Evolutionary conservation across 2,329 filamentous ascomycete species (phyloP).

Genomic region (Atkinsonella hypoxylon): DNA sequence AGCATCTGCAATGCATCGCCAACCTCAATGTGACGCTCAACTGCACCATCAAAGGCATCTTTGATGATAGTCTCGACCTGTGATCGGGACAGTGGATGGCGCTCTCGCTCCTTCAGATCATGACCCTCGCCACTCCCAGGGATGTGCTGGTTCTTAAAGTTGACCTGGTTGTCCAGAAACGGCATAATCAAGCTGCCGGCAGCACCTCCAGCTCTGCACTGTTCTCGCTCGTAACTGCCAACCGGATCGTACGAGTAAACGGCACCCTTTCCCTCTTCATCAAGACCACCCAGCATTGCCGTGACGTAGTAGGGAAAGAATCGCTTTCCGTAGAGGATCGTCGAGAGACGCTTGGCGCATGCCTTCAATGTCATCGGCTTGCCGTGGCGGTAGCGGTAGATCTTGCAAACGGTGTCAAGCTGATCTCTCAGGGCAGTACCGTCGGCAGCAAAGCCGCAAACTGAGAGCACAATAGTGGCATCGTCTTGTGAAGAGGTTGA

Average conservation of each 20-base stretch:
- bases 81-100: slow-evolving; percentile 55
- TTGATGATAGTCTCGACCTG: slow-evolving; percentile 81
- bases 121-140: slow-evolving; percentile 78
- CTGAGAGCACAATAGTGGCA: slow-evolving; percentile 78
- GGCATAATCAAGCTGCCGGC: slow-evolving; percentile 95
- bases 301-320: slow-evolving; percentile 99
- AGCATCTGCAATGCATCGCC: slow-evolving; percentile 94
- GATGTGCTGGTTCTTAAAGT: slow-evolving; percentile 97
- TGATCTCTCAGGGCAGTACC: slow-evolving; percentile 89
- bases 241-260: slow-evolving; percentile 97
- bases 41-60: slow-evolving; percentile 95
- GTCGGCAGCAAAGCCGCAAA: slow-evolving; percentile 92
- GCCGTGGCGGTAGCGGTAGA: slow-evolving; percentile 97
- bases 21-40: slow-evolving; percentile 98
- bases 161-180: slow-evolving; percentile 98
- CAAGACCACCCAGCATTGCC: slow-evolving; percentile 85
- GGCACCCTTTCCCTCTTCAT: slow-evolving; percentile 88
- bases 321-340: slow-evolving; percentile 91
- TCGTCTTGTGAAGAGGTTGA: slow-evolving; percentile 76
- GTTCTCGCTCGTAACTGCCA: slow-evolving; percentile 93
- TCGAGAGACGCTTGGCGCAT: slow-evolving; percentile 87
- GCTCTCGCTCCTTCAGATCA: slow-evolving; percentile 59
- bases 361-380: slow-evolving; percentile 92
- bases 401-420: slow-evolving; percentile 89
- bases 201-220: slow-evolving; percentile 86